These are phyloP conservation scores for Vigna radiata DNA, from an alignment of 306 rosid genomes.

Conservation along the genomic window DNA sequence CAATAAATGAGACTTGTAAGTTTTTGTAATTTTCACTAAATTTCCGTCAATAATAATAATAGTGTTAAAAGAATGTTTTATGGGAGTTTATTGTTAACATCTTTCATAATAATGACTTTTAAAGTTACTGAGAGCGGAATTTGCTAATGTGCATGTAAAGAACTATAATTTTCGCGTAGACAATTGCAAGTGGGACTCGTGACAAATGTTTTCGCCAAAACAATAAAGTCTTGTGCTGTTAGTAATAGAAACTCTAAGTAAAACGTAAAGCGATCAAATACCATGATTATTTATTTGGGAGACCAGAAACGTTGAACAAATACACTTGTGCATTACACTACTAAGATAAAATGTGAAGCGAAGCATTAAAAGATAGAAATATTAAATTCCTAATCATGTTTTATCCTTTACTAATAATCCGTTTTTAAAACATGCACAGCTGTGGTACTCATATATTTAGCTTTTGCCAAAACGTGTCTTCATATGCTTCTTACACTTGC, in stretches of 20 bases:
- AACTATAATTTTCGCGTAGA: neutral
- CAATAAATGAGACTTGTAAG: no score
- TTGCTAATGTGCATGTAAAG: neutral
- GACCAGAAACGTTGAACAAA: neutral
- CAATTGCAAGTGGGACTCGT: neutral
- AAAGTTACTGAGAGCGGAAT: no score
- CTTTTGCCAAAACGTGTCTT: neutral
- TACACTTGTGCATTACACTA: neutral
- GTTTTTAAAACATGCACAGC: neutral
- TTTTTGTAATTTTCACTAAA: no score
- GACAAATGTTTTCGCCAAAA: neutral
- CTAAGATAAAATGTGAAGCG: neutral
- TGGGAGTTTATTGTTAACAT: no score
- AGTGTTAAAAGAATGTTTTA: neutral
- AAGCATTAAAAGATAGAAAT: neutral
- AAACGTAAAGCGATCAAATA: neutral
- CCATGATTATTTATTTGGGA: neutral
- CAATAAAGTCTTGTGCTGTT: neutral
- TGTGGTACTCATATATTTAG: neutral
- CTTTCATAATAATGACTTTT: no score
- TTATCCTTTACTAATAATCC: neutral
- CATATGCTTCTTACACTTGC: neutral
- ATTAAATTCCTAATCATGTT: neutral
- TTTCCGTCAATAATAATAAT: no score
- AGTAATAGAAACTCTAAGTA: neutral